Conservation (phyloP, 768 basidiomycete species). For the Imleria badia region DNA sequence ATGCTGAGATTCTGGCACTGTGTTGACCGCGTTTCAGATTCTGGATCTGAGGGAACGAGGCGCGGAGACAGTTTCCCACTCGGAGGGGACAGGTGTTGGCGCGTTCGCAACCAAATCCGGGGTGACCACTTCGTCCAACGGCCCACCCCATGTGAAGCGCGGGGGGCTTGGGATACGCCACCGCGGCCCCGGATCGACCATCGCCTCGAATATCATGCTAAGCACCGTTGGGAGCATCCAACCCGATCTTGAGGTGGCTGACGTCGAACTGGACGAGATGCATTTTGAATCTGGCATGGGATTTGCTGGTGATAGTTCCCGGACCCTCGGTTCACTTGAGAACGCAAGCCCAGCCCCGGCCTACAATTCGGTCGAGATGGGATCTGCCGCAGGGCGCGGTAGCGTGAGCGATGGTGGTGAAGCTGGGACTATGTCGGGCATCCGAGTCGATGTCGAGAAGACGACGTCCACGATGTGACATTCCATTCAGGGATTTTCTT, state of each 20-base stretch:
- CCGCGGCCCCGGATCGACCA: conserved; percentile 52
- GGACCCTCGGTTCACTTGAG: conserved; percentile 31
- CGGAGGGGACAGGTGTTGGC: conserved; percentile 66
- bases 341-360: conserved; percentile 53
- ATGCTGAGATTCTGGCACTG: not conserved
- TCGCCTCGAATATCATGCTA: conserved; percentile 61
- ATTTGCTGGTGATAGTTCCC: conserved; percentile 45
- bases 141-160: conserved; percentile 24
- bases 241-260: conserved; percentile 50
- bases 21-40: conserved; percentile 47
- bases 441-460: conserved; percentile 64
- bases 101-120: conserved; percentile 67
- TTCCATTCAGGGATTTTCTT: conserved; percentile 6
- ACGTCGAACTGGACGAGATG: conserved; percentile 57
- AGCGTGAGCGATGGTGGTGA: conserved; percentile 26
- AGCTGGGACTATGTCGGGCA: conserved; percentile 35
- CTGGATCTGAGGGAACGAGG: conserved; percentile 81
- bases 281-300: conserved; percentile 51
- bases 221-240: conserved; percentile 64
- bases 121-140: conserved; percentile 26
- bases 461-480: conserved; percentile 48
- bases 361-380: conserved; percentile 43
- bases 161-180: conserved; percentile 45
- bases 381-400: conserved; percentile 11
- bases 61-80: conserved; percentile 74